Evolutionary conservation across 305 asterid species (phyloP).

Genomic region (Fraxinus latifolia): DNA sequence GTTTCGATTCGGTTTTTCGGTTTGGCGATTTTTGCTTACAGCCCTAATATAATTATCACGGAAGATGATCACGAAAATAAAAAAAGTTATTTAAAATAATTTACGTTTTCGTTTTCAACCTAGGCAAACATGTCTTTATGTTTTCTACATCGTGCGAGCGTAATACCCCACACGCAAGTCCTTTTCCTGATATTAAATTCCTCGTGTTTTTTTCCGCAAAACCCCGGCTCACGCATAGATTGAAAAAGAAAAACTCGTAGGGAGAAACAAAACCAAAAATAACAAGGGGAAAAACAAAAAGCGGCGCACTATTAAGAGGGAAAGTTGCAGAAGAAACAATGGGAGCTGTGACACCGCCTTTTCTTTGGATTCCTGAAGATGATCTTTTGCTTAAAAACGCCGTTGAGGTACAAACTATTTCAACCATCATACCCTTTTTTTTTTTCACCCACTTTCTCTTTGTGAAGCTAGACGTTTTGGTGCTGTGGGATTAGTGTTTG

Average conservation of each 20-base stretch:
- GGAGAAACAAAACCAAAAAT: not conserved
- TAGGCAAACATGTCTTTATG: not conserved
- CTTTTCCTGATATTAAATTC: not conserved
- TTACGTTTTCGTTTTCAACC: not conserved
- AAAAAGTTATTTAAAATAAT: not conserved
- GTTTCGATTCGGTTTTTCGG: too few relatives aligned
- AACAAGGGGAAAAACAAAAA: constrained; percentile 12
- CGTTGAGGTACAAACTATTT: constrained; percentile 46
- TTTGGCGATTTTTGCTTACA: too few relatives aligned
- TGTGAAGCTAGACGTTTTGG: not conserved
- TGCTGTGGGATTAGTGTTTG: constrained; percentile 1
- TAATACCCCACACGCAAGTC: not conserved
- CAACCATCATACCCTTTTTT: not conserved
- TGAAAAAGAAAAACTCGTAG: not conserved
- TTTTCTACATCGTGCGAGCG: not conserved
- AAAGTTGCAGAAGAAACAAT: constrained; percentile 34
- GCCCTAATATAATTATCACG: too few relatives aligned
- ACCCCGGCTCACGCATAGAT: not conserved
- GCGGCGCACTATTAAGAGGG: constrained; percentile 34
- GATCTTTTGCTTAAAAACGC: constrained; percentile 64
- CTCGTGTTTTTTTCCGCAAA: not conserved
- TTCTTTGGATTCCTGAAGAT: constrained; percentile 67
- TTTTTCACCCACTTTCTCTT: not conserved
- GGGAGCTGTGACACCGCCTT: constrained; percentile 60
- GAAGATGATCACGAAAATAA: not conserved